Conservation (phyloP, 2,329 filamentous ascomycete species). For the Ophiostoma australiae region DNA sequence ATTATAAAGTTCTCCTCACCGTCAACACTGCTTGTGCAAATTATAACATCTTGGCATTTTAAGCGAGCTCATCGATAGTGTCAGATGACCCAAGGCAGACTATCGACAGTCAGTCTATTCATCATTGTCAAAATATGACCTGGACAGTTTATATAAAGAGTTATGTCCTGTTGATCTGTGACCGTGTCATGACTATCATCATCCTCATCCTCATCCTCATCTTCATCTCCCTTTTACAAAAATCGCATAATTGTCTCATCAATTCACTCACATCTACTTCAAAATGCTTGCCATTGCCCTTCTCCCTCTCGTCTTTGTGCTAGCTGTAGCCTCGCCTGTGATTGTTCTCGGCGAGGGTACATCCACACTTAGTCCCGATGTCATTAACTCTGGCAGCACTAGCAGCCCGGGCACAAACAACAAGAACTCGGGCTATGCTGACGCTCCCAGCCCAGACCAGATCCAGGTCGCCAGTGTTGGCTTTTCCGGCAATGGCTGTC, state of each 20-base stretch:
- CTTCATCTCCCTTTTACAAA: no score
- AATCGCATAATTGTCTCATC: not conserved
- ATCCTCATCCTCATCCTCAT: not conserved
- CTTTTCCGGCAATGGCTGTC: constrained; percentile 44
- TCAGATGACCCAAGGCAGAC: not conserved
- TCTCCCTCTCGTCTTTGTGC: not conserved
- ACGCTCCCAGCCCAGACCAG: constrained; percentile 38
- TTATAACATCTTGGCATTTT: not conserved
- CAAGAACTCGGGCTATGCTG: constrained; percentile 32
- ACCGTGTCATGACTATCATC: no score
- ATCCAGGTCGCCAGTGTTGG: constrained; percentile 41
- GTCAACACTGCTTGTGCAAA: not conserved
- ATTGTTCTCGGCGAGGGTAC: not conserved
- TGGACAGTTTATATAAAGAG: not conserved
- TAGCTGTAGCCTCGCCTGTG: not conserved
- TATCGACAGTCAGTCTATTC: not conserved
- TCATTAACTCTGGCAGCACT: not conserved
- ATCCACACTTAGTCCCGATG: not conserved
- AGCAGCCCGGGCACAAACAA: not conserved
- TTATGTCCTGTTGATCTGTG: not conserved
- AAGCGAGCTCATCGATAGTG: not conserved
- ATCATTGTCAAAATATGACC: not conserved
- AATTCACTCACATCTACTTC: not conserved
- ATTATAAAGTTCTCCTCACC: not conserved
- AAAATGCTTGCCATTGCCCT: not conserved